Conservation (phyloP, 768 basidiomycete species). For the Termitomyces sp. region DNA sequence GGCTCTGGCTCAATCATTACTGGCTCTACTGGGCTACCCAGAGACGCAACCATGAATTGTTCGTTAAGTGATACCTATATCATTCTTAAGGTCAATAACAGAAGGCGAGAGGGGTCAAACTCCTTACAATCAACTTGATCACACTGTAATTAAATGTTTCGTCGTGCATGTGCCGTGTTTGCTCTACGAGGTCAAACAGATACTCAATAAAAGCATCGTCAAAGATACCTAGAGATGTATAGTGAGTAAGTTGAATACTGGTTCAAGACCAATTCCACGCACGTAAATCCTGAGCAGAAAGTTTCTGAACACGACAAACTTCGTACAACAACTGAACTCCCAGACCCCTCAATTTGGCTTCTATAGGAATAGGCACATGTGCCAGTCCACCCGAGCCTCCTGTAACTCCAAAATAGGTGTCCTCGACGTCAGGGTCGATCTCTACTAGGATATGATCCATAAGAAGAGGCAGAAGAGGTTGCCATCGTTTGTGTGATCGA, state of each 20-base stretch:
- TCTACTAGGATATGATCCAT: slow-evolving; percentile 86
- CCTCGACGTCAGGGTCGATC: slow-evolving; percentile 73
- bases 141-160: slow-evolving; percentile 95
- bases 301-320: slow-evolving; percentile 86
- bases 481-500: slow-evolving; percentile 81
- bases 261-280: slow-evolving; percentile 22
- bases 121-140: slow-evolving; percentile 85
- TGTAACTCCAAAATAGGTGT: slow-evolving; percentile 46
- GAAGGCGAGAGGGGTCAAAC: not conserved
- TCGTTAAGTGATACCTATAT: slow-evolving; percentile 88
- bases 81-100: not conserved
- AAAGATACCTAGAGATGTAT: slow-evolving; percentile 64
- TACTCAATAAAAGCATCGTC: slow-evolving; percentile 82
- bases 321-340: slow-evolving; percentile 83
- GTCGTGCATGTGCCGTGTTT: slow-evolving; percentile 82
- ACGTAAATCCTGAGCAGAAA: slow-evolving; percentile 79
- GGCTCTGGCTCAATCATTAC: slow-evolving; percentile 28
- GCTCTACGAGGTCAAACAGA: slow-evolving; percentile 91
- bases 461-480: slow-evolving; percentile 71
- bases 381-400: slow-evolving; percentile 32
- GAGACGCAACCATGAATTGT: slow-evolving; percentile 93
- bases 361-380: slow-evolving; percentile 66
- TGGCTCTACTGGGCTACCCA: slow-evolving; percentile 32
- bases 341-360: slow-evolving; percentile 74
- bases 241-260: not conserved